Base-by-base conservation (phyloP, 768 basidiomycete species). In the Guyanaporus albipodus region DNA sequence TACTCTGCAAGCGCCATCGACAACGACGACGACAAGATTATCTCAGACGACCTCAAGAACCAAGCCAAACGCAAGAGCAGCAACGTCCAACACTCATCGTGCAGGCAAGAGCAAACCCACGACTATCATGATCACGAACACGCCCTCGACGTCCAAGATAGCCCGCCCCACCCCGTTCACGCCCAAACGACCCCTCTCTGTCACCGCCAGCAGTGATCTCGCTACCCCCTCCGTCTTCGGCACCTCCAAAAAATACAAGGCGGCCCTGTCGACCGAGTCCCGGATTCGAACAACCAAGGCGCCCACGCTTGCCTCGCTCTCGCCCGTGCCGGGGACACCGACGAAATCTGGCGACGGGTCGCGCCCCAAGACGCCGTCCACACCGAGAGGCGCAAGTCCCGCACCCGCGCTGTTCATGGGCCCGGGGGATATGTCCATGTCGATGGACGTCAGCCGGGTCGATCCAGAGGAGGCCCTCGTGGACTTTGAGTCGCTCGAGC, bases 401-500 rank as follows among this genome's bases (percentile, higher is more conserved):
- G 68, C 59, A 2, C 58, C 62, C 0, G 34, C 26, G 7, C 57
- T 76, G 18, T 69, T 70, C 61, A 73, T 72, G 35, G 65, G 68
- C 17, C 65, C 73, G 0, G 83, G 83, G 55, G 82, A 85, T 57
- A 55, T 63, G 62, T 61, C 62, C 21, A 87, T 63, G 62, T 61
- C 62, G 18, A 87, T 85, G 83, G 87, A 87, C 49, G 79, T 86
- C 18, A 85, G 78, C 61, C 76, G 79, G 43, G 75, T 87, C 32
- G 85, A 90, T 61, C 78, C 75, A 6, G 89, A 91, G 61, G 83
- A 85, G 9, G 85, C 78, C 1, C 70, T 91, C 9, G 81, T 91
- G 7, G 88, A 91, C 62, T 85, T 70, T 52, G 74, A 85, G 60
- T 86, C 70, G 2, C 77, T 91, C 2, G 87, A 88, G 33, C 70